Evolutionary conservation across 306 rosid genomes (phyloP), one percentile per base, ranked within the genome.

Genomic region (Arachis stenosperma): DNA sequence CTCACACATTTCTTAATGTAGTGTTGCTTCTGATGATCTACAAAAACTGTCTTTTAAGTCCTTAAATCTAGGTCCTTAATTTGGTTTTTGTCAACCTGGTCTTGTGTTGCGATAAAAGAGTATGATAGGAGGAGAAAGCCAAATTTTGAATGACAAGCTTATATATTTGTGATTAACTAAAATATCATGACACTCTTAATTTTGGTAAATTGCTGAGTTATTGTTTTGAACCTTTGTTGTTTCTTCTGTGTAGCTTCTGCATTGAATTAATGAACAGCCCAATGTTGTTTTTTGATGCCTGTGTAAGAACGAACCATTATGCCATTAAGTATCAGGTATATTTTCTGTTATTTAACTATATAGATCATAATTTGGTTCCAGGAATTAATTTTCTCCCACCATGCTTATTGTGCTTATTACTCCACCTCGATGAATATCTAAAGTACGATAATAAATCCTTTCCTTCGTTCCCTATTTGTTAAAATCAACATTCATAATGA

Each of bases 391-490:
- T 80, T 88, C 86, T 36, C 83, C 95, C 37, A 66, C 84, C 17
- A 81, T 88, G 83, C 81, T 82, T 68, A 78, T 89, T 71, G 86
- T 91, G 86, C 88, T 94, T 56, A 89, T 94, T 65, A 85, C 91
- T 64, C 98, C 95, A 62, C 98, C 98, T 5, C 97, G 97, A 61
- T 30, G 85, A 72, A 55, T 88, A 60, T 82, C 96, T 97, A 2
- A 75, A 46, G 98, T 89, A 85, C 62, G 27, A 22, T 22, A 86
- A 62, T 53, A 27, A 13, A 71, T 61, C 65, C 29, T 30, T 40
- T 68, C 40, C 33, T 40, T 63, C 27, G 27, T 22, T 22, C 27
- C 59, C 73, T 33, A 54, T 52, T 63, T 61, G 6, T 47, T 50
- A 56, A 41, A 65, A 69, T 70, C 59, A 46, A n/a, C 56, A 71